Base-by-base conservation (phyloP, 441 rosid species). In the Mallotus repandus region DNA sequence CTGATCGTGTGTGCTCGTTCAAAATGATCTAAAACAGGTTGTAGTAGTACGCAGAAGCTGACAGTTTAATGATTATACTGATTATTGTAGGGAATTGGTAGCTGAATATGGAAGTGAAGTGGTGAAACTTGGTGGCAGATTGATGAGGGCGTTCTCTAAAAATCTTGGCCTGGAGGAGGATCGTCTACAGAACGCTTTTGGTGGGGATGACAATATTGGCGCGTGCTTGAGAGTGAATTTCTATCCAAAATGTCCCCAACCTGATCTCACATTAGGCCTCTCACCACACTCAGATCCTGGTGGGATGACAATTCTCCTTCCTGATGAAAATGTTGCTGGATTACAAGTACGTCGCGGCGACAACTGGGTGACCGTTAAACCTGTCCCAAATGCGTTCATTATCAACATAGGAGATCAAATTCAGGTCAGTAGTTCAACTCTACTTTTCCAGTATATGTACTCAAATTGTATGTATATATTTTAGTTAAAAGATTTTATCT, bases 231-330 rank as follows among this genome's bases (percentile, higher is more conserved):
- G 97, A 80, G 92, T 80, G 57, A 93, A 93, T 59, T 93, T 85
- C 78, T 93, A 91, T 80, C 98, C 98, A 14, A 91, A 84, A 77
- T 93, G 98, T 79, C 97, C 98, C 14, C 95, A 89, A 60, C 98
- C 98, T 0, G 94, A 91, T 70, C 81, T 93, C 46, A 83, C 98
- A 10, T 84, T 93, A 0, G 98, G 98, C n/a, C 86, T 93, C 54
- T 93, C 98, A 1, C 58, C 98, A 3, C 98, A 93, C 81, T 91
- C 98, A 0, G 98, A 93, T 64, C 98, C 98, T 0, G 98, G 98
- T 2, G 98, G 97, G 41, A 74, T 91, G 89, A 91, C 98, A 76
- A 71, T 93, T 71, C 88, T 93, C 63, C 82, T 93, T 58, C 93
- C 97, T 7, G 98, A 93, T 45, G 86, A 84, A 35, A 70, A 89